Conservation (phyloP, 2,329 filamentous ascomycete species). For the Monilinia polystroma region DNA sequence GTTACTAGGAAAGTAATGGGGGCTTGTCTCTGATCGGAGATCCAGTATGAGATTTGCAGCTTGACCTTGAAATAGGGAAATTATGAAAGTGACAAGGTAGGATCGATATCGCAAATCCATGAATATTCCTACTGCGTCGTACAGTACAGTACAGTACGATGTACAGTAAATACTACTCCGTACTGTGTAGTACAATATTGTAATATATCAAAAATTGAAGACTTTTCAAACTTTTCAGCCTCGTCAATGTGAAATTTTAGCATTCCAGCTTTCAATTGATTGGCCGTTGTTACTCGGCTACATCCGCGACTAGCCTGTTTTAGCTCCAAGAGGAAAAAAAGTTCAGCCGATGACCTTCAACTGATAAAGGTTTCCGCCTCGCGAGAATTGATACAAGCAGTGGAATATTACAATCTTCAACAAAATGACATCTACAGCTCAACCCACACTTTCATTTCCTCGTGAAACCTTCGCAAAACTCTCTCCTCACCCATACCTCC, state of each 20-base stretch:
- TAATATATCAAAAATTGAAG: background rate
- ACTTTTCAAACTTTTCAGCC: slow-evolving; percentile 18
- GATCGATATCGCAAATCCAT: background rate
- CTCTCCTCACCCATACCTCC: slow-evolving; percentile 83
- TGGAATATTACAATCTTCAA: slow-evolving; percentile 20
- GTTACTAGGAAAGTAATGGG: background rate
- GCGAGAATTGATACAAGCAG: slow-evolving; percentile 6
- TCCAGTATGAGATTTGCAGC: background rate
- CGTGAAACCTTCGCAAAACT: slow-evolving; percentile 82
- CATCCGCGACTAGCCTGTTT: background rate
- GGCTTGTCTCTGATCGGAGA: background rate
- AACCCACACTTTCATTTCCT: slow-evolving; percentile 46
- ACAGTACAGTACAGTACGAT: background rate
- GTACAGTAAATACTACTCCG: no score
- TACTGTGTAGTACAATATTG: background rate
- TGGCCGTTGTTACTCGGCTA: slow-evolving; percentile 1
- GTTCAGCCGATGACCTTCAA: slow-evolving; percentile 22
- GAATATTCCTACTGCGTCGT: background rate
- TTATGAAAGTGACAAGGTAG: background rate
- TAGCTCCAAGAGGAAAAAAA: slow-evolving; percentile 22
- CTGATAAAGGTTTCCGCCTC: slow-evolving; percentile 22
- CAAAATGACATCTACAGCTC: slow-evolving; percentile 33
- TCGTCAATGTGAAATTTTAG: background rate
- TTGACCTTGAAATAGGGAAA: background rate
- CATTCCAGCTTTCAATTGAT: background rate